Evolutionary conservation across 495 filamentous ascomycete genomes (phyloP).

Genomic region (Melanomma pulvis-pyrius): DNA sequence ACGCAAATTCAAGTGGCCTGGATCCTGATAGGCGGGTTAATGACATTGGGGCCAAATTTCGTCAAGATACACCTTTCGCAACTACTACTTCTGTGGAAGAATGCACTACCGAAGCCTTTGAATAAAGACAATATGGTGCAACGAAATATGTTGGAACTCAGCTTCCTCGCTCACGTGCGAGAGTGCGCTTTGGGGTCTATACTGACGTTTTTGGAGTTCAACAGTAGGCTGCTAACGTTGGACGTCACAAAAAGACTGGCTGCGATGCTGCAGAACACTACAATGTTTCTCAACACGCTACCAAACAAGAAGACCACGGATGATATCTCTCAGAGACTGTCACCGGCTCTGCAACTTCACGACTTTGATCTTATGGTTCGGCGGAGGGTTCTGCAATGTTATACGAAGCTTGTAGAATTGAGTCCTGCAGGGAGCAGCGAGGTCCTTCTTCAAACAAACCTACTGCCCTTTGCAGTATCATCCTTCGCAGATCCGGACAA

Average conservation of each 20-base stretch:
- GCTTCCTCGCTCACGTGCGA: constrained; percentile 90
- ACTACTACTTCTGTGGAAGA: constrained; percentile 95
- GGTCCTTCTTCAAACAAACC: constrained; percentile 83
- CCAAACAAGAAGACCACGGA: constrained; percentile 85
- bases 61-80: constrained; percentile 98
- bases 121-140: constrained; percentile 84
- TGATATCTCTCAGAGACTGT: constrained; percentile 81
- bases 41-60: constrained; percentile 96
- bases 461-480: constrained; percentile 87
- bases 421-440: constrained; percentile 81
- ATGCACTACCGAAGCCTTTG: constrained; percentile 91
- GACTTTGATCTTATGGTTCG: constrained; percentile 94
- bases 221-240: constrained; percentile 84
- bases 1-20: constrained; percentile 98
- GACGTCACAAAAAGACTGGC: constrained; percentile 94
- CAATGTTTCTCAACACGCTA: constrained; percentile 79
- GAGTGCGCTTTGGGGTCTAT: constrained; percentile 94
- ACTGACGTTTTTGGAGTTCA: constrained; percentile 90
- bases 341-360: constrained; percentile 83
- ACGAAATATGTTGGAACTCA: constrained; percentile 80
- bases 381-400: constrained; percentile 90
- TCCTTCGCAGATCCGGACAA: constrained; percentile 93
- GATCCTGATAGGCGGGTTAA: constrained; percentile 94
- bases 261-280: constrained; percentile 93
- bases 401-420: constrained; percentile 83